Evolutionary conservation across 1,284 basidiomycete species (phyloP), one percentile per base, ranked within the genome.

Genomic region (Ceratobasidium sp.): DNA sequence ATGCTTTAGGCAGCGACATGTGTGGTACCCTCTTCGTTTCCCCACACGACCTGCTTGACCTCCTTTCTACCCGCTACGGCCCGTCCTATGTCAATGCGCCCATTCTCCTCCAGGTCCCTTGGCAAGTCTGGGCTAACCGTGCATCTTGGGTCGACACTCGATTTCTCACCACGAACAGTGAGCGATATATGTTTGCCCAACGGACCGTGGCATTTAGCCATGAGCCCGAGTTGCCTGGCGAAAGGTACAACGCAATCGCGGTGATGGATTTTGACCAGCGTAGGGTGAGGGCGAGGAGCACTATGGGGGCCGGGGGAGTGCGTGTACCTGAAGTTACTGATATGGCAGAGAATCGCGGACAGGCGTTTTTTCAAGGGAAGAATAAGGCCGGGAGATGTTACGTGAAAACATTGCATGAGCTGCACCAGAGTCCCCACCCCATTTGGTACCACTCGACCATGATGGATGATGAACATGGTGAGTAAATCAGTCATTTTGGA

Each of bases 401-500:
- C 14, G 11, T 51, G 27, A 64, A 51, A 29, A 64, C 62, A 15
- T 4, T 44, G n/a, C 29, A 50, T n/a, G n/a, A n/a, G n/a, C 8
- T 29, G 47, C 6, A 19, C 33, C 3, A 29, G 29, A 11, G 29
- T 17, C 17, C 3, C 33, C 14, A 64, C 33, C 48, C 8, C 29
- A 31, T 33, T 31, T 50, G 48, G 24, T 50, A 50, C 29, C 31
- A 47, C 50, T 64, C 62, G 27, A 51, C 33, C 22, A 64, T 64
- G 62, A 64, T 51, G 47, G 62, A 64, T n/a, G 19, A 64, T 36
- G 62, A 64, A 27, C 62, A 50, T 64, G 19, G 62, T 64, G 7
- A 51, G 62, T 33, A 29, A 2, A 1, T 41, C 36, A 41, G 6
- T 41, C 11, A 11, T 41, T 41, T 41, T 11, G 36, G 11, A 41